phyloP scores from a whole-genome alignment of 257 asterid genomes.

The Lycium barbarum region DNA sequence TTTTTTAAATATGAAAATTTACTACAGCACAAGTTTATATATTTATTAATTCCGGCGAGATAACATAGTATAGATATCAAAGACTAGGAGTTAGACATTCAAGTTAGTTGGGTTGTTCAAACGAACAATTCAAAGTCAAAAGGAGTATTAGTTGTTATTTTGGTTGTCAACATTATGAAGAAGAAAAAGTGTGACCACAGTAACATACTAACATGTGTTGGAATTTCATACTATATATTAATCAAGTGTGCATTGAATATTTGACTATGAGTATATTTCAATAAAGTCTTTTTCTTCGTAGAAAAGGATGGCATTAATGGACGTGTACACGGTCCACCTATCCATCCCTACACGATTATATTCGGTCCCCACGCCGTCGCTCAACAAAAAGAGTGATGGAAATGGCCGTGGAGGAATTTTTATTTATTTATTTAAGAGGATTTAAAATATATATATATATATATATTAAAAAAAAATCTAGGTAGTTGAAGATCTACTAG shows the following conservation, averaged over 20 bases:
- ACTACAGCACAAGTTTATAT: neutral
- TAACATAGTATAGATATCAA: neutral
- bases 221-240: neutral
- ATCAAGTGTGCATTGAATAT: neutral
- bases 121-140: constrained; percentile 1
- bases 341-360: neutral
- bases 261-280: neutral
- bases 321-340: neutral
- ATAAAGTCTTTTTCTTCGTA: neutral
- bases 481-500: too few relatives aligned
- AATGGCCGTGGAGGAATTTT: too few relatives aligned
- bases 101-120: neutral
- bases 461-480: too few relatives aligned
- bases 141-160: neutral
- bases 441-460: too few relatives aligned
- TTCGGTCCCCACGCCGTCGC: neutral
- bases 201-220: neutral
- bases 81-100: neutral
- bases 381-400: too few relatives aligned
- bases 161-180: neutral
- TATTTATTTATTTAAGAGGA: too few relatives aligned
- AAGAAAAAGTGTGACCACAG: neutral
- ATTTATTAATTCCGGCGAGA: neutral
- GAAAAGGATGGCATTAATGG: neutral
- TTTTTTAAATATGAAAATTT: neutral